Evolutionary conservation across 1,284 basidiomycete genomes (phyloP), one percentile per base, ranked within the genome.

Genomic region (Cryptococcus floricola): DNA sequence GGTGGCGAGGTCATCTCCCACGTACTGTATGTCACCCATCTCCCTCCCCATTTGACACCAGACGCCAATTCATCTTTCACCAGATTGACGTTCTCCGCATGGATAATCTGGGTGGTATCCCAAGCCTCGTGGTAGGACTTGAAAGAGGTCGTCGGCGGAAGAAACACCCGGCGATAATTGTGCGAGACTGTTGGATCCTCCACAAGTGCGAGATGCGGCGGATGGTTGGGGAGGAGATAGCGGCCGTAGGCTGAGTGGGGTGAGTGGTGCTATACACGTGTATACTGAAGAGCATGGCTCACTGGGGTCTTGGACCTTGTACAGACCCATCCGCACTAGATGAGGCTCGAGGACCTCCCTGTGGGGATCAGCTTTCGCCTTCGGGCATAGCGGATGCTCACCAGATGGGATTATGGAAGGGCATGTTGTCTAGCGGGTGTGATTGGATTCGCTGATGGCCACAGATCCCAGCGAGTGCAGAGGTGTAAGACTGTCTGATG

Each of bases 21-120:
- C 5, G 65, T 63, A 54, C 71, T 76, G 62, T 79, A 79, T 39
- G 60, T 66, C 19, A 79, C 55, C 77, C 77, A 78, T 54, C 75
- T 56, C 6, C 71, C 74, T 3, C 71, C 67, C 42, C 59, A 56
- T 31, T 61, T 56, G 6, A 65, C 55, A 23, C 72, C 71, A 3
- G 52, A 38, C 4, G 27, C 55, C 16, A 79, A 52, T 61, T 77
- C 76, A 7, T 75, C 66, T 7, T 54, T 53, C 0, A 58, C 66
- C 8, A 76, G 55, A 27, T 67, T 23, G 13, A 78, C 73, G 47
- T 77, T 68, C 45, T 78, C 76, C 13, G 76, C 67, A 58, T 64
- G 57, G 44, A 68, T 59, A 42, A 76, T 71, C 43, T 74, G 66
- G 27, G 70, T 69, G 1, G 67, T 67, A 41, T 71, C 67, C 52